Percentiles rank a stretch among this genome's conserved stretches.
These are phyloP conservation scores for Ceratobasidium sp. DNA, from an alignment of 1,284 basidiomycete genomes.

Conservation along the genomic window DNA sequence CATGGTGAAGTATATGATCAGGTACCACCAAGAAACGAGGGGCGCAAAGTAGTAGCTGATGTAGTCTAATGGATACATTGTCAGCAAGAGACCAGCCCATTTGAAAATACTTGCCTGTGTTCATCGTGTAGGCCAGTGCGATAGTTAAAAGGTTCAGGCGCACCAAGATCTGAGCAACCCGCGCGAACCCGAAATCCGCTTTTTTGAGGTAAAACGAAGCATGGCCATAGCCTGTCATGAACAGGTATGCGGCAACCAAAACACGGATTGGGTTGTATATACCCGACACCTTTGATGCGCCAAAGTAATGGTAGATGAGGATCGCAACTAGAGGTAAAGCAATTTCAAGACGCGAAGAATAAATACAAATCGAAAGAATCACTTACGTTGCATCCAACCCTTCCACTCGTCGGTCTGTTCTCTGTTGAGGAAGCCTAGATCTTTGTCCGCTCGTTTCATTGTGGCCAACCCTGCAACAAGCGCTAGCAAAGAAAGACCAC, in stretches of 20 bases:
- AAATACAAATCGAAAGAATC: neutral
- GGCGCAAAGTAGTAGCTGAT: slow-evolving; percentile 88
- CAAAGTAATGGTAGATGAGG: slow-evolving; percentile 87
- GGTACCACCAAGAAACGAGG: slow-evolving; percentile 81
- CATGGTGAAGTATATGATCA: slow-evolving; percentile 84
- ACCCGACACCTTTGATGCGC: slow-evolving; percentile 83
- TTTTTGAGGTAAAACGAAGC: slow-evolving; percentile 83
- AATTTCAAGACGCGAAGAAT: slow-evolving; percentile 12
- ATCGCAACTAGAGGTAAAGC: slow-evolving; percentile 66
- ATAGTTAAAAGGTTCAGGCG: slow-evolving; percentile 84
- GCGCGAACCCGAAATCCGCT: slow-evolving; percentile 79
- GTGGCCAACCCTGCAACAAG: slow-evolving; percentile 69
- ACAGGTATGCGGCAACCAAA: slow-evolving; percentile 86
- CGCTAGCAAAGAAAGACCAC: slow-evolving; percentile 61
- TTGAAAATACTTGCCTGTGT: slow-evolving; percentile 57
- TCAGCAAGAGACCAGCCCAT: neutral
- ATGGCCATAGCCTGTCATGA: slow-evolving; percentile 79
- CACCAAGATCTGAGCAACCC: slow-evolving; percentile 78
- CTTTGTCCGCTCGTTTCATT: slow-evolving; percentile 73
- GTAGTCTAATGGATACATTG: slow-evolving; percentile 61
- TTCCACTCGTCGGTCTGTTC: slow-evolving; percentile 96
- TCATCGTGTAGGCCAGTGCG: slow-evolving; percentile 83
- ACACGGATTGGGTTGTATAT: slow-evolving; percentile 90
- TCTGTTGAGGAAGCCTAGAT: slow-evolving; percentile 84
- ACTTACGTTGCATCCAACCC: slow-evolving; percentile 91